Evolutionary conservation across 805 yeast genomes (phyloP), one percentile per base, ranked within the genome.

Genomic region (Candida nanaspora): DNA sequence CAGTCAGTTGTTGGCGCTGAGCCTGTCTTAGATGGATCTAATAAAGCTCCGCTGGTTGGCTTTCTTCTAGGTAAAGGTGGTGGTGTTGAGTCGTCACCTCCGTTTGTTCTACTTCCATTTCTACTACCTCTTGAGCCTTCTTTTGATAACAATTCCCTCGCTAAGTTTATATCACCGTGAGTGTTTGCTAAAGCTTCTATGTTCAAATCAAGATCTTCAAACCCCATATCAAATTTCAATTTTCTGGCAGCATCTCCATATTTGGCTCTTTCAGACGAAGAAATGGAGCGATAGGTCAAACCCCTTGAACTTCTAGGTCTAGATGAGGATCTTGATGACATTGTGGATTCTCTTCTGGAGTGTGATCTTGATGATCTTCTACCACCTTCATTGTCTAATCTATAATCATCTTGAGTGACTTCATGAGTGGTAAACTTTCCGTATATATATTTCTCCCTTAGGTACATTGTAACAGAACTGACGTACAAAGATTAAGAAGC

Each of bases 381-480:
- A 7, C 25, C 11, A 4, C 32, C 37, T n/a, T n/a, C 6, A 7
- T 31, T 22, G 14, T 41, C 48, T 33, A 62, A 61, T 27, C 63
- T 63, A 43, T 66, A 66, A 33, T 70, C 76, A 2, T 47, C 48
- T 13, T 52, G 49, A 11, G 57, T 59, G 36, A 66, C 56, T 7
- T 53, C 48, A 33, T 68, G 74, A 37, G 65, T 63, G 41, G 78
- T 59, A 51, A 72, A 86, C 43, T 65, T 70, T 1, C 88, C 87
- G n/a, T 61, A 50, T 19, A 82, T 61, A 57, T 86, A 86, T 55
- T 86, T 86, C 36, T 81, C 78, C 46, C 82, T 68, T 34, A 86
- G 61, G 61, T 64, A 86, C 43, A 69, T 65, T 41, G 74, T 82
- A 23, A 82, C 74, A 1, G 64, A 67, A 26, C 52, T 51, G 19